phyloP scores from a whole-genome alignment of 2,329 filamentous ascomycete genomes.

The Kalaharituber pfeilii region DNA sequence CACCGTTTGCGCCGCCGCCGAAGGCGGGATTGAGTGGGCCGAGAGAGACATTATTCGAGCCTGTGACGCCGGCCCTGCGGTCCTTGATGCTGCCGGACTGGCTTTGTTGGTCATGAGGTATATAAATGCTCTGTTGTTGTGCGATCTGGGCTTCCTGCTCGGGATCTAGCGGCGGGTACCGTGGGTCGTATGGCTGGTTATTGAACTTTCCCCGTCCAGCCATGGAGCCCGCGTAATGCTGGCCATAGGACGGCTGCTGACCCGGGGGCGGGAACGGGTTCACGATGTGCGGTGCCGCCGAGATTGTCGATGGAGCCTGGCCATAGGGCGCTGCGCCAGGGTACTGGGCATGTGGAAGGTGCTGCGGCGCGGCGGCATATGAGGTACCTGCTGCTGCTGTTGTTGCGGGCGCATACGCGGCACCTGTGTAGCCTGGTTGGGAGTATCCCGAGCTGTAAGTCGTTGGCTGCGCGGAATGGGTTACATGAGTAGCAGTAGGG shows the following conservation, averaged over 20 bases:
- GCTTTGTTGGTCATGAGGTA: constrained; percentile 23
- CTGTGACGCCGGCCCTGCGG: constrained; percentile 30
- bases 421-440: constrained; percentile 26
- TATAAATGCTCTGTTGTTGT: constrained; percentile 84
- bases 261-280: constrained; percentile 63
- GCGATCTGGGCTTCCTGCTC: constrained; percentile 84
- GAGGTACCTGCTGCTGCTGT: constrained; percentile 21
- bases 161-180: constrained; percentile 40
- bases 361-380: constrained; percentile 18
- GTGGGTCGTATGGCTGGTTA: constrained; percentile 24
- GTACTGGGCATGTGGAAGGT: constrained; percentile 13
- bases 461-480: constrained; percentile 23
- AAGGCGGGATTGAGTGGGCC: constrained; percentile 26
- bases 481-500: constrained; percentile 21
- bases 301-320: constrained; percentile 27
- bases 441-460: constrained; percentile 22
- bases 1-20: constrained; percentile 19
- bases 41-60: constrained; percentile 31
- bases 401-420: no score
- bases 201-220: constrained; percentile 4
- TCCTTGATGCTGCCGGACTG: constrained; percentile 26
- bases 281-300: constrained; percentile 48
- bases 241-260: constrained; percentile 26
- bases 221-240: constrained; percentile 31
- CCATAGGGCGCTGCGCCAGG: constrained; percentile 8